Conservation (phyloP, 192 early-diverging fungal genomes). For the Podila minutissima region DNA sequence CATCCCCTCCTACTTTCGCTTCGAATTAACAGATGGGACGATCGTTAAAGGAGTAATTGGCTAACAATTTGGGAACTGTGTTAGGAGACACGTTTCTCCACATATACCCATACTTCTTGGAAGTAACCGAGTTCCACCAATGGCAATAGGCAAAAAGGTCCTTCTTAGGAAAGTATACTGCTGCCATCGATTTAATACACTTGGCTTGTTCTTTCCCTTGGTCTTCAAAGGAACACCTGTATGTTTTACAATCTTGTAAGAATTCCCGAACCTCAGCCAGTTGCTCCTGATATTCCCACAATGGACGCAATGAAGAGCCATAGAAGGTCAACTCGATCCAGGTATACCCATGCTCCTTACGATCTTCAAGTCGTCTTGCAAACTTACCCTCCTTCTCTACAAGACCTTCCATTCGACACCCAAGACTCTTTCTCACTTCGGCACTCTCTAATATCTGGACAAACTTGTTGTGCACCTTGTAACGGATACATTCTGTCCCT, state of each 20-base stretch:
- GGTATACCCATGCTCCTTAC: too few species aligned
- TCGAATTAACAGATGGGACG: not conserved
- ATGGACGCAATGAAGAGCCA: too few species aligned
- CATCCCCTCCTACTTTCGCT: not conserved
- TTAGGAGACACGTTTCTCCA: not conserved
- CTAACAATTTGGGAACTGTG: not conserved
- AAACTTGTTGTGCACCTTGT: not conserved
- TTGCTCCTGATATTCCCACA: too few species aligned
- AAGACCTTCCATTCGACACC: not conserved
- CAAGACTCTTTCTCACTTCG: not conserved
- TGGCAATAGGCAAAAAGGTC: too few species aligned
- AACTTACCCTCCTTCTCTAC: not conserved
- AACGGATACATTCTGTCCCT: not conserved
- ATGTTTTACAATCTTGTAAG: too few species aligned
- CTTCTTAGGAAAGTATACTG: not conserved
- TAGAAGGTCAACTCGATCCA: too few species aligned
- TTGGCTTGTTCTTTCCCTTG: too few species aligned
- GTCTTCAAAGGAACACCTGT: too few species aligned
- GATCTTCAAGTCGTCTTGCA: not conserved
- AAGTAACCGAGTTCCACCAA: not conserved
- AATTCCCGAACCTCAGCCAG: too few species aligned
- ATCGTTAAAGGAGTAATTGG: not conserved
- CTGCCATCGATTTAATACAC: not conserved
- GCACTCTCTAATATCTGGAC: conserved; percentile 1
- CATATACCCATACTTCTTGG: not conserved